These are phyloP conservation scores for Flaveria floridana DNA, from an alignment of 140 eudicot species.

Conservation along the genomic window DNA sequence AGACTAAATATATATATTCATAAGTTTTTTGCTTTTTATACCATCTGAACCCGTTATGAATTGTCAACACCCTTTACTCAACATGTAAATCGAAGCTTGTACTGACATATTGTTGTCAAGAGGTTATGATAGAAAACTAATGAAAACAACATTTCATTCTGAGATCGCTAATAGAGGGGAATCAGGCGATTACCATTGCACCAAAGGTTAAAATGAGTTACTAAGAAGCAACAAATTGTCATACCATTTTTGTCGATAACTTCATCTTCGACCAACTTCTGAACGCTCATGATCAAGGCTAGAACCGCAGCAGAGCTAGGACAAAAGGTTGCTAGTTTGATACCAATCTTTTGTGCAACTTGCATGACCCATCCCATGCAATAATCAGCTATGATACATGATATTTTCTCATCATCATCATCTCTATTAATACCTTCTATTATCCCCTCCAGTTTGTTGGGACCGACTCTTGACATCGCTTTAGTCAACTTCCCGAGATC, in stretches of 20 bases:
- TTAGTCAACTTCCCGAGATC: slow-evolving; percentile 32
- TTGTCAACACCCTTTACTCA: too few species aligned
- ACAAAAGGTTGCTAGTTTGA: slow-evolving; percentile 37
- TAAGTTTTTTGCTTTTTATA: too few species aligned
- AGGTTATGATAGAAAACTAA: too few species aligned
- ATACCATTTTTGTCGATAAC: slow-evolving; percentile 37
- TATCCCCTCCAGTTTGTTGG: slow-evolving; percentile 39
- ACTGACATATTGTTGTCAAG: too few species aligned
- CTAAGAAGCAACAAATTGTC: background rate
- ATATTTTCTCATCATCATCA: slow-evolving; percentile 14
- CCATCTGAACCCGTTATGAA: too few species aligned
- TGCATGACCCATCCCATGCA: slow-evolving; percentile 42
- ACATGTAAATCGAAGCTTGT: too few species aligned
- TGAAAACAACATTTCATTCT: too few species aligned
- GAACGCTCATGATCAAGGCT: slow-evolving; percentile 27
- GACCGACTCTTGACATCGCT: slow-evolving; percentile 29
- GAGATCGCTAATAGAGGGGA: too few species aligned
- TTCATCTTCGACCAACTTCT: slow-evolving; percentile 42
- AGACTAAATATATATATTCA: too few species aligned
- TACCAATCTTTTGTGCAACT: slow-evolving; percentile 43
- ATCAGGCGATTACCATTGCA: too few species aligned
- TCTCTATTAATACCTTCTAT: slow-evolving; percentile 28
- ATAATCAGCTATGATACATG: slow-evolving; percentile 48
- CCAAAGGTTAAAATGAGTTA: background rate
- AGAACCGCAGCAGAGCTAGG: slow-evolving; percentile 32